Conservation (phyloP, 2,329 filamentous ascomycete genomes). For the Lojkania enalia region DNA sequence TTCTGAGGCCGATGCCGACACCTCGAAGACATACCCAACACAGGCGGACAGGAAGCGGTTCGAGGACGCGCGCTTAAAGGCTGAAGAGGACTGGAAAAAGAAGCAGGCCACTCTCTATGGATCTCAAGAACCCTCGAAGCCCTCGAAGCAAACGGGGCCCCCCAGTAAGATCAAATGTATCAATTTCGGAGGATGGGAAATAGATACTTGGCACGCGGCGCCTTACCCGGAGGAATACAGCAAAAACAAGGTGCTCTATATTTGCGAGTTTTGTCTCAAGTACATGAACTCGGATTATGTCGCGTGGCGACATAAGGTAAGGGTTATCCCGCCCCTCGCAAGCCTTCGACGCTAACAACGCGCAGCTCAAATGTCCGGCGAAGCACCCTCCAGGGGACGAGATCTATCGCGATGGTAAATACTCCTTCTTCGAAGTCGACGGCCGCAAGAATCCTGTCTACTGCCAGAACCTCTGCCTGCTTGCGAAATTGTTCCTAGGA, state of each 20-base stretch:
- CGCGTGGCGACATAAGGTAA: slow-evolving; percentile 87
- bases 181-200: slow-evolving; percentile 96
- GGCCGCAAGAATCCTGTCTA: slow-evolving; percentile 97
- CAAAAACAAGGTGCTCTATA: slow-evolving; percentile 93
- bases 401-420: slow-evolving; percentile 88
- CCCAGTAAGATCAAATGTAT: slow-evolving; percentile 98
- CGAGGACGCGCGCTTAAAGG: slow-evolving; percentile 84
- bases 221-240: slow-evolving; percentile 99
- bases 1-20: slow-evolving; percentile 86
- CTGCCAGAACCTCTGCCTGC: slow-evolving; percentile 93
- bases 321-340: neutral
- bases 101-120: slow-evolving; percentile 66
- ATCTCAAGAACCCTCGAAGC: slow-evolving; percentile 61
- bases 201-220: slow-evolving; percentile 98
- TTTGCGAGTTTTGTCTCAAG: slow-evolving; percentile 98
- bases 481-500: slow-evolving; percentile 96
- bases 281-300: slow-evolving; percentile 99
- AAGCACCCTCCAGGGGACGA: slow-evolving; percentile 98
- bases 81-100: slow-evolving; percentile 88
- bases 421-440: slow-evolving; percentile 97
- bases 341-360: slow-evolving; percentile 24
- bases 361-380: slow-evolving; percentile 77
- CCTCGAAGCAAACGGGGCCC: slow-evolving; percentile 72
- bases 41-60: slow-evolving; percentile 82
- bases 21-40: slow-evolving; percentile 80